Conservation (phyloP, 208 protist species). For the Crithidia expoeki region DNA sequence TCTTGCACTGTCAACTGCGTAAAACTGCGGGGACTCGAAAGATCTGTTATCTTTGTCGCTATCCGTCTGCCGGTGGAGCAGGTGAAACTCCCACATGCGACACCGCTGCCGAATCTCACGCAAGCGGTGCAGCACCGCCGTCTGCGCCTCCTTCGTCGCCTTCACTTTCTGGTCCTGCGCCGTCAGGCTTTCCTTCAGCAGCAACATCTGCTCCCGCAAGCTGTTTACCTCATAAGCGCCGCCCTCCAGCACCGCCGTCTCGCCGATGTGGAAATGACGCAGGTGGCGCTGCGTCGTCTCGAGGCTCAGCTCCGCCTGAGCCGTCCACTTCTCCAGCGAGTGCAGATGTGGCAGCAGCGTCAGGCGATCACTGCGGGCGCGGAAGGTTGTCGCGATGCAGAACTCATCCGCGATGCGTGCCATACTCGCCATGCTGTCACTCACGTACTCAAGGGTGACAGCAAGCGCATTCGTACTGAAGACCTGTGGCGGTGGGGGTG, state of each 20-base stretch:
- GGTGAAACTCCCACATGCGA: constrained; percentile 53
- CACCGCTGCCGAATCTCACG: constrained; percentile 37
- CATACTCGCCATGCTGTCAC: constrained; percentile 47
- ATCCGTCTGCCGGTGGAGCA: constrained; percentile 30
- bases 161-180: constrained; percentile 74
- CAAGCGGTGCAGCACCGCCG: constrained; percentile 43
- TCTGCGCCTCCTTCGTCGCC: constrained; percentile 44
- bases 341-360: constrained; percentile 44
- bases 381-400: constrained; percentile 60
- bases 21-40: neutral
- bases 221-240: constrained; percentile 66
- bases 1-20: neutral
- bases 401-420: constrained; percentile 62
- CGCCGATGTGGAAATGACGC: constrained; percentile 67
- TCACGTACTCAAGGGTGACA: constrained; percentile 62
- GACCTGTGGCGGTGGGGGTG: constrained; percentile 42
- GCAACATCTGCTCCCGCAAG: constrained; percentile 72
- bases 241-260: constrained; percentile 64
- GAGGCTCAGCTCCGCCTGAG: constrained; percentile 42
- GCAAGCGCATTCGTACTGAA: constrained; percentile 69
- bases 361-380: constrained; percentile 42
- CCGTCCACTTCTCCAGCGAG: constrained; percentile 44
- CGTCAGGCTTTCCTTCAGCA: constrained; percentile 72
- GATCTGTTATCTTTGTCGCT: neutral
- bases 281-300: constrained; percentile 52